Percentiles rank a stretch among this genome's conserved stretches.
Evolutionary conservation across 495 filamentous ascomycete genomes (phyloP).

Genomic region (Pseudotulostoma volvatum): DNA sequence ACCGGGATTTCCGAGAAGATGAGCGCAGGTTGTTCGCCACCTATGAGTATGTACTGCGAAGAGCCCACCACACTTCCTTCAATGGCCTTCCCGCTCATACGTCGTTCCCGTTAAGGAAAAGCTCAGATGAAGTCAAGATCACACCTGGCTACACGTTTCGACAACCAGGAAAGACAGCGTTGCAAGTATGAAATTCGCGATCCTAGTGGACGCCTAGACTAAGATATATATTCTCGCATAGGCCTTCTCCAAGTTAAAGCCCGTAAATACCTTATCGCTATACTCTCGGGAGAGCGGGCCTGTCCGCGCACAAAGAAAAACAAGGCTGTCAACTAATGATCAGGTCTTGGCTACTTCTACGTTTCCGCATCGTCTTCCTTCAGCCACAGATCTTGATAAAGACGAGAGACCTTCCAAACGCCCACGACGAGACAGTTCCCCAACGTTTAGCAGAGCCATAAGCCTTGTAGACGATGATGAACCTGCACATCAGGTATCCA

Average conservation of each 20-base stretch:
- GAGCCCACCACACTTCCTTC: background rate
- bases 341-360: background rate
- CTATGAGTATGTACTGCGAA: slow-evolving; percentile 2
- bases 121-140: slow-evolving; percentile 9
- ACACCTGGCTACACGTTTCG: slow-evolving; percentile 9
- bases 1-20: slow-evolving; percentile 1
- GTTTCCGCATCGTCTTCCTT: slow-evolving; percentile 1
- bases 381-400: slow-evolving; percentile 6
- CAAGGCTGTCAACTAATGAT: background rate
- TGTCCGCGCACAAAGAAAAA: slow-evolving; percentile 17
- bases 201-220: background rate
- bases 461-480: slow-evolving; percentile 8
- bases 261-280: slow-evolving; percentile 16
- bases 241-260: slow-evolving; percentile 9
- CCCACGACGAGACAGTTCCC: slow-evolving; percentile 12
- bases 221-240: background rate
- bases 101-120: slow-evolving; percentile 5
- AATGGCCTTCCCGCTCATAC: too few relatives aligned
- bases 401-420: slow-evolving; percentile 17
- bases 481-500: background rate
- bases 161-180: slow-evolving; percentile 2
- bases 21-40: slow-evolving; percentile 12
- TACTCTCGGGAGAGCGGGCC: slow-evolving; percentile 23
- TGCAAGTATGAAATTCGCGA: slow-evolving; percentile 3
- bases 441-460: slow-evolving; percentile 5